Evolutionary conservation across 202 grass and related monocot genomes (phyloP), one percentile per base, ranked within the genome.

Genomic region (Zoysia matrella): DNA sequence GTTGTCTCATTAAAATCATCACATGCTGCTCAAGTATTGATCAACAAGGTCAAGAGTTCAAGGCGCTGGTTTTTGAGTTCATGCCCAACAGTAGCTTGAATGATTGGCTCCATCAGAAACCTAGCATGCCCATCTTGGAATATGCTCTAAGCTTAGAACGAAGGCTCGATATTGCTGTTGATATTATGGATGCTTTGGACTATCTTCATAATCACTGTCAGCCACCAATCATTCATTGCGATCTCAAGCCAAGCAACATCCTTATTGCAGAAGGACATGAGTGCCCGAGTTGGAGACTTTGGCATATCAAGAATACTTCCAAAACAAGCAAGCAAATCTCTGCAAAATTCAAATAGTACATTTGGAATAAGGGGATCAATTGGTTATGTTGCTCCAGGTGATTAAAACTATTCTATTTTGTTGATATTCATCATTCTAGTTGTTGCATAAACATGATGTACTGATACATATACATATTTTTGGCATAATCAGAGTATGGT

Each of bases 311-410:
- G 61, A 49, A 66, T 76, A 16, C 62, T 83, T 40, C 48, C 30
- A 46, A 53, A 76, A n/a, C 46, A 11, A 40, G 16, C 11, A 2
- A 47, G 52, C 44, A 62, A 5, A 47, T 15, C 13, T 16, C 13
- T 7, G n/a, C 60, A 48, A 49, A 47, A 6, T 66, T 60, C 43
- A 40, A 76, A 47, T 6, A 83, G 69, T 52, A 13, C 46, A 6
- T 2, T 57, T 42, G 81, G 55, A 14, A 77, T 84, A 53, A 84
- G 63, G 70, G 82, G 82, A 12, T 2, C 82, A 12, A 77, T 84
- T 53, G 82, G 82, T 52, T 84, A 84, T 47, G 52, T 84, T 47
- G 71, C 82, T 52, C 80, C 72, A 84, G 81, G 81, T 84, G 77
- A 51, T 7, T 42, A 1, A 67, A 73, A 65, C 1, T 63, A 0